These are phyloP conservation scores for Yamagishiella unicocca DNA, from an alignment of 139 green algal genomes.

Conservation along the genomic window DNA sequence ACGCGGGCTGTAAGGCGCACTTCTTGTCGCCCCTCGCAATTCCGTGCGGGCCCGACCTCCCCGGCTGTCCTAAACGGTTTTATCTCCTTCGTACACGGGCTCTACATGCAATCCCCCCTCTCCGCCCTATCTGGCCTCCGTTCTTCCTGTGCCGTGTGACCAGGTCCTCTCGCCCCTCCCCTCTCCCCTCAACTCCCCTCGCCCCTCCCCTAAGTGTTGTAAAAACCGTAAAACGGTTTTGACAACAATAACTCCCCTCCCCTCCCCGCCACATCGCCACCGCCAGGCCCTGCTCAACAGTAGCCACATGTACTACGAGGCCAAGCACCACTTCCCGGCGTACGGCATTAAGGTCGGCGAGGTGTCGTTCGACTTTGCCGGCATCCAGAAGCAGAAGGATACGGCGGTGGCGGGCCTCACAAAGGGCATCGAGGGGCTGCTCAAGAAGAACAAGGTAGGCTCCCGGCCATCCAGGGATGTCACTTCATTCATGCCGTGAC, in stretches of 20 bases:
- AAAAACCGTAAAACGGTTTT: background rate
- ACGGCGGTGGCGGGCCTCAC: constrained; percentile 93
- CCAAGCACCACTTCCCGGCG: constrained; percentile 85
- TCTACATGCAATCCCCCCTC: no score
- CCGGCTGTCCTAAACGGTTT: no score
- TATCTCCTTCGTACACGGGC: no score
- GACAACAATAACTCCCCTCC: background rate
- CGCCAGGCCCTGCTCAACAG: constrained; percentile 94
- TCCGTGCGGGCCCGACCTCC: no score
- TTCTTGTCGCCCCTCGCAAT: no score
- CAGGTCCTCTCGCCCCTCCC: no score
- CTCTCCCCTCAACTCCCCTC: no score
- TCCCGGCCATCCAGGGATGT: no score
- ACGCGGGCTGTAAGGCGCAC: no score
- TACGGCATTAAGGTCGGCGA: constrained; percentile 86
- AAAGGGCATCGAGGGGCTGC: constrained; percentile 97
- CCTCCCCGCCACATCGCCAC: background rate
- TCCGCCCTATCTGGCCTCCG: no score
- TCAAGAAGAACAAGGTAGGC: constrained; percentile 99
- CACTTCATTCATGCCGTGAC: no score
- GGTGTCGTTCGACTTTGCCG: constrained; percentile 81
- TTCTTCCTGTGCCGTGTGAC: no score
- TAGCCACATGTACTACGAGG: constrained; percentile 95
- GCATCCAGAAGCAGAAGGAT: constrained; percentile 97
- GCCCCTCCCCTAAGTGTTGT: background rate